Base-by-base conservation (phyloP, 2,329 filamentous ascomycete genomes). In the Rosellinia necatrix region DNA sequence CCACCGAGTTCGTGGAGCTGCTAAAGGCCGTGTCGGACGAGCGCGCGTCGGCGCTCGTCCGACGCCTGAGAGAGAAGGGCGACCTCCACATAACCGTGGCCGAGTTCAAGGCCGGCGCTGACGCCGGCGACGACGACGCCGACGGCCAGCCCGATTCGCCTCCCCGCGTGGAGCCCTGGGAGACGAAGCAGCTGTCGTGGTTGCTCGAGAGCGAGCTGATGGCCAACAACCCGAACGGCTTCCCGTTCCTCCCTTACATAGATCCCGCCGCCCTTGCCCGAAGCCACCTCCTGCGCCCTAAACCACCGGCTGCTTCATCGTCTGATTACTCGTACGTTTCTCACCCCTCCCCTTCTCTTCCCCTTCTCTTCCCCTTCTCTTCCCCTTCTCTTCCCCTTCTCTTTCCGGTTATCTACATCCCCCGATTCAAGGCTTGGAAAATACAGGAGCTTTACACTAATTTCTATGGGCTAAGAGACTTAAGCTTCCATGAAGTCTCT, bases 1-100 rank as follows among this genome's bases (percentile, higher is more conserved):
- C 50, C 10, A 43, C 61, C 2, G 69, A 72, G 34, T 17, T 72
- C 1, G 34, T 71, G 4, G 59, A 66, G 8, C 58, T 68, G 1
- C 47, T 72, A 3, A 63, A 61, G 29, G 50, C 58, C 13, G 42
- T 68, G 2, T 58, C 68, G 0, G 50, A 63, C 9, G 13, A 53
- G 0, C 61, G 65, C 19, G 62, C 63, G 4, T 19, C 53, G 2
- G 47, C 58, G 4, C 62, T 68, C 1, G 21, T 73, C 12, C 46
- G 54, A 3, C 17, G 53, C 8, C 41, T 72, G 1, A 60, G 66
- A 7, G 56, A 62, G 15, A 62, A 64, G 6, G 52, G 51, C 6
- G 66, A 70, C 43, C 48, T 64, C 2, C 44, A 56, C 4, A 49
- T 44, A 1, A 66, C 64, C 19, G 22, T 72, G 0, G 63, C 67